Base-by-base conservation (phyloP, 257 asterid genomes). In the Solanum boliviense region DNA sequence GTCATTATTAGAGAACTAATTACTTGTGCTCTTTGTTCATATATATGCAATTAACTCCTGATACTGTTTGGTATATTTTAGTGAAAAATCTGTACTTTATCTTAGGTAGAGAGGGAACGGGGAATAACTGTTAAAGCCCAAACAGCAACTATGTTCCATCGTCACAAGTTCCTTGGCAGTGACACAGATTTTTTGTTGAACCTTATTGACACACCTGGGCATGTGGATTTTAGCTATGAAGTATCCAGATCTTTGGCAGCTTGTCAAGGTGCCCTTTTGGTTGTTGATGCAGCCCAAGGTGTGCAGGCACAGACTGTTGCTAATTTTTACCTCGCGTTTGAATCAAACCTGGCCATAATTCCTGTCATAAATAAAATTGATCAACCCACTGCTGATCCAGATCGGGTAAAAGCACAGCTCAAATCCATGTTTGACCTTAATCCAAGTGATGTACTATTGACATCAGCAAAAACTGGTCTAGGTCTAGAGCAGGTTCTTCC, bases 241-340 rank as follows among this genome's bases (percentile, higher is more conserved):
- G 99, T 97, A 31, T 95, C 99, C 10, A 94, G 99, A 90, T 97
- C 99, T 70, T 89, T 97, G 93, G 99, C 99, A 87, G 99, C 99
- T 89, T 97, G 99, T 93, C 99, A 97, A 81, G 99, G 99, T 29
- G 99, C 95, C 83, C 98, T 97, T 87, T 96, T 97, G 25, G 98
- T 97, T 44, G 99, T 97, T 70, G 99, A 97, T 86, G 99, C 99
- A 44, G 99, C 98, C 34, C 99, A 96, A 90, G 99, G 99, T 67
- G 98, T 97, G 87, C 99, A 97, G 91, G 99, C 99, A 48, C 99
- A 97, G 90, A 97, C 99, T 0, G 98, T 97, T 68, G 99, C 99
- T 5, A 97, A 97, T 91, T 97, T 97, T 90, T 97, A 95, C 91
- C 96, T 97, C 68, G 99, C 99, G 68, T 97, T 95, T 74, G 99